A percentile compares a stretch with the other conserved stretches of the same genome.
phyloP scores from a whole-genome alignment of 2,329 filamentous ascomycete genomes.

The Didymella exigua region DNA sequence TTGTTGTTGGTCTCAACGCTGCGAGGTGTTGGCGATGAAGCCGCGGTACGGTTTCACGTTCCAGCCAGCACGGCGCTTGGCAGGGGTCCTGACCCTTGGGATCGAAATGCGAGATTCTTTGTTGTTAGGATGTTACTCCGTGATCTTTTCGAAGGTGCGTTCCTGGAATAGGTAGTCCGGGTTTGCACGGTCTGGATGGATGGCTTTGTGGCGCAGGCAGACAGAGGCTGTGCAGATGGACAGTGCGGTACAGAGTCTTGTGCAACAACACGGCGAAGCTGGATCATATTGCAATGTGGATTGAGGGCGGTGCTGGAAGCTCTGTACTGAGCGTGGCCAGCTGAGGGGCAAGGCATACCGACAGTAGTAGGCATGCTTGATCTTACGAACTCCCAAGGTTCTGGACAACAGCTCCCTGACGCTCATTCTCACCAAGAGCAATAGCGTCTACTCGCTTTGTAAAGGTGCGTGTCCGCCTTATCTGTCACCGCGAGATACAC shows the following conservation, averaged over 20 bases:
- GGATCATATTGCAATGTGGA: neutral
- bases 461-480: no score
- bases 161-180: constrained; percentile 3
- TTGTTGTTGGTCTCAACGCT: neutral
- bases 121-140: neutral
- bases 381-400: no score
- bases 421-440: no score
- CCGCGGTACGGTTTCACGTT: neutral
- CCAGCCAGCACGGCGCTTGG: neutral
- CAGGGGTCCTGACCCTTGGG: neutral
- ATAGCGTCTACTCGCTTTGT: no score
- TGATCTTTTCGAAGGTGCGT: neutral
- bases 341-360: no score
- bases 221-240: constrained; percentile 2
- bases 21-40: neutral
- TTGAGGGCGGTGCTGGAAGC: neutral
- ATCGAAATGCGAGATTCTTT: neutral
- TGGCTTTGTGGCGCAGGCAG: neutral
- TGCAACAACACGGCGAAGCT: neutral
- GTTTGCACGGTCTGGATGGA: neutral
- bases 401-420: no score
- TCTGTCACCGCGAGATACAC: no score
- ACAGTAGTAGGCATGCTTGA: no score
- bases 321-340: no score
- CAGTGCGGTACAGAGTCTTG: neutral